Conservation (phyloP, 23 red algal species). For the Gracilaria domingensis region DNA sequence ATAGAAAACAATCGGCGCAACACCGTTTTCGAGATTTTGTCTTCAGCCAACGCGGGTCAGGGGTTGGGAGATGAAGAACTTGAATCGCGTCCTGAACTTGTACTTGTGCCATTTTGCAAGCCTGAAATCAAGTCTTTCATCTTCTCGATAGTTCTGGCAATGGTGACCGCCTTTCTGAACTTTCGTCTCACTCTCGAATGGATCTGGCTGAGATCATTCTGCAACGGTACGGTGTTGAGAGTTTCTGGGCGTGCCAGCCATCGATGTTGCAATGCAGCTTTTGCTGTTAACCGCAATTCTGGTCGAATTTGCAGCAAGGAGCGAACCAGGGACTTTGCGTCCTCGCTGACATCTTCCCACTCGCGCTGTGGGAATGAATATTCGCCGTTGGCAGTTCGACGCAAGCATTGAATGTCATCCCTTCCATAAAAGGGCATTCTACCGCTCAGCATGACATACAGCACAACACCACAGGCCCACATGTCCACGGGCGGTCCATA, state of each 20-base stretch:
- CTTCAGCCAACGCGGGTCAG: not conserved
- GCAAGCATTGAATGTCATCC: conserved; percentile 84
- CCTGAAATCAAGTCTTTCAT: conserved; percentile 63
- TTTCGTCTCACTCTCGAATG: conserved; percentile 62
- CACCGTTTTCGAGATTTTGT: not conserved
- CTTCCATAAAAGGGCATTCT: conserved; percentile 97
- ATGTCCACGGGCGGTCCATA: conserved; percentile 90
- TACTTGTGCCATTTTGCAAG: not conserved
- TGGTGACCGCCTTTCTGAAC: conserved; percentile 76
- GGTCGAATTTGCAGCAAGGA: conserved; percentile 89
- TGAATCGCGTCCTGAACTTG: not conserved
- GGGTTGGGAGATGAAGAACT: not conserved
- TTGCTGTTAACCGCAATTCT: conserved; percentile 75
- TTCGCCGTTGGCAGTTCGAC: conserved; percentile 60
- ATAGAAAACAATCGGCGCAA: not conserved
- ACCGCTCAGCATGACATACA: conserved; percentile 97
- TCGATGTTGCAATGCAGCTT: conserved; percentile 80
- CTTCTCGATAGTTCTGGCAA: conserved; percentile 59
- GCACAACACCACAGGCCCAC: conserved; percentile 94
- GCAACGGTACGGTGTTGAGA: conserved; percentile 52
- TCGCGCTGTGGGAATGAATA: conserved; percentile 80
- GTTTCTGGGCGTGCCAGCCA: conserved; percentile 76
- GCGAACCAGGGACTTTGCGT: conserved; percentile 75
- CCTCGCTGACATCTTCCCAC: conserved; percentile 80
- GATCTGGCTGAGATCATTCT: conserved; percentile 74